A percentile compares a stretch with the other conserved stretches of the same genome.
phyloP scores from a whole-genome alignment of 805 yeast species.

The Torulaspora quercuum region DNA sequence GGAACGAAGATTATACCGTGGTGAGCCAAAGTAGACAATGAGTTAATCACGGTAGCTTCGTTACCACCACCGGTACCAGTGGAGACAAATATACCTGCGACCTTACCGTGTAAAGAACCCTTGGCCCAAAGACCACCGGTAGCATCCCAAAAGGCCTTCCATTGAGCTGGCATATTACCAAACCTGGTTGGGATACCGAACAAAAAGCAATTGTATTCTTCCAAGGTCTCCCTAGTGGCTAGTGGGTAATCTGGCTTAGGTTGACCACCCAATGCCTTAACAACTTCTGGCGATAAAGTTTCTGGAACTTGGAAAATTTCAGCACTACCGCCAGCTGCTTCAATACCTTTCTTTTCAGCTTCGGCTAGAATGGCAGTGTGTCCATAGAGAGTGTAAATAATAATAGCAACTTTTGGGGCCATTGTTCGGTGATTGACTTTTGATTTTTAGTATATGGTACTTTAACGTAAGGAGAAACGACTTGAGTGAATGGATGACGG shows the following conservation, averaged over 20 bases:
- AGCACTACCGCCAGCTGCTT: constrained; percentile 64
- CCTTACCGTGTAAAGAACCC: constrained; percentile 71
- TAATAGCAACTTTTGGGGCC: constrained; percentile 57
- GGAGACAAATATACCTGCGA: constrained; percentile 67
- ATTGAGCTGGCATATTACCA: constrained; percentile 78
- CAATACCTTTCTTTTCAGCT: constrained; percentile 64
- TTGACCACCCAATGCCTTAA: constrained; percentile 59
- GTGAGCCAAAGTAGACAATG: constrained; percentile 64
- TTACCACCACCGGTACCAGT: constrained; percentile 86
- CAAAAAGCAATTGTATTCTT: constrained; percentile 70
- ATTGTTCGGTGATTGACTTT: constrained; percentile 7
- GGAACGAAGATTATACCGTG: constrained; percentile 82
- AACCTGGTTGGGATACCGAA: constrained; percentile 86
- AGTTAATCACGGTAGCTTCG: constrained; percentile 64
- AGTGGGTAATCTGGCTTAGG: constrained; percentile 61
- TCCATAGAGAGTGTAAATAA: constrained; percentile 79
- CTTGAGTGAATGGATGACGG: no score
- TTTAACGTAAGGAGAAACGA: no score
- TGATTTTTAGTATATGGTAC: no score
- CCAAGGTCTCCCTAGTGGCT: constrained; percentile 56
- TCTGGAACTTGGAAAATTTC: constrained; percentile 78
- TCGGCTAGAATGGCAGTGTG: constrained; percentile 70
- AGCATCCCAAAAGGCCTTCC: constrained; percentile 70
- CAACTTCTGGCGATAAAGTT: constrained; percentile 62
- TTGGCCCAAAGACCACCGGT: constrained; percentile 78